Evolutionary conservation across 257 asterid species (phyloP).

Genomic region (Scutellaria barbata): DNA sequence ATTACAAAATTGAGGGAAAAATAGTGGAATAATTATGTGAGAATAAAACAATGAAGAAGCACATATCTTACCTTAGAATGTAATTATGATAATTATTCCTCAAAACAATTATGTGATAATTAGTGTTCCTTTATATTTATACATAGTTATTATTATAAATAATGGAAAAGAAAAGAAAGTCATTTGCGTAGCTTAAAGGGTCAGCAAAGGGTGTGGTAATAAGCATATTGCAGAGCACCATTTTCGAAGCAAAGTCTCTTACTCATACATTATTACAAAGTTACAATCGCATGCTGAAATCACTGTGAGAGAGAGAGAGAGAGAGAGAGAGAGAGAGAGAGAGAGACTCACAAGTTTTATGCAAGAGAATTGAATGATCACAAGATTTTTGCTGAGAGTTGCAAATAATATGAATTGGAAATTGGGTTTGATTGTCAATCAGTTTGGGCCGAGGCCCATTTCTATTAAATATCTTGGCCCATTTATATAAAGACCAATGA

Average conservation of each 20-base stretch:
- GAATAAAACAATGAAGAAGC: neutral
- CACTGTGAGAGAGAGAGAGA: constrained; percentile 8
- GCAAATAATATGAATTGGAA: neutral
- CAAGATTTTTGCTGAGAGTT: constrained; percentile 21
- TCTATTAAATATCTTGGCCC: neutral
- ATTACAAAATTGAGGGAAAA: neutral
- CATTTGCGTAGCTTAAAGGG: constrained; percentile 45
- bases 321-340: constrained; percentile 6
- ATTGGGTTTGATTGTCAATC: neutral
- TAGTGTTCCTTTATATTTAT: neutral
- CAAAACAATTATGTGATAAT: neutral
- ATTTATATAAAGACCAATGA: no score
- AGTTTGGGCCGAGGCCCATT: neutral
- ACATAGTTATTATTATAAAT: neutral
- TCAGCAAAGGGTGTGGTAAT: constrained; percentile 38
- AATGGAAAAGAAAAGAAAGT: neutral
- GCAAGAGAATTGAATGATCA: constrained; percentile 14
- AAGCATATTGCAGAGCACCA: constrained; percentile 31
- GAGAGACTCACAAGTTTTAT: constrained; percentile 28
- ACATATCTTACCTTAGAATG: neutral
- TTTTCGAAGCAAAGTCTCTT: constrained; percentile 37
- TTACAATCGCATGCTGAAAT: constrained; percentile 49
- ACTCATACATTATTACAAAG: constrained; percentile 32
- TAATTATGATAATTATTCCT: neutral
- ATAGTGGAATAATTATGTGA: neutral